Evolutionary conservation across 768 basidiomycete genomes (phyloP).

Genomic region (Rhodosporidiobolus odoratus): DNA sequence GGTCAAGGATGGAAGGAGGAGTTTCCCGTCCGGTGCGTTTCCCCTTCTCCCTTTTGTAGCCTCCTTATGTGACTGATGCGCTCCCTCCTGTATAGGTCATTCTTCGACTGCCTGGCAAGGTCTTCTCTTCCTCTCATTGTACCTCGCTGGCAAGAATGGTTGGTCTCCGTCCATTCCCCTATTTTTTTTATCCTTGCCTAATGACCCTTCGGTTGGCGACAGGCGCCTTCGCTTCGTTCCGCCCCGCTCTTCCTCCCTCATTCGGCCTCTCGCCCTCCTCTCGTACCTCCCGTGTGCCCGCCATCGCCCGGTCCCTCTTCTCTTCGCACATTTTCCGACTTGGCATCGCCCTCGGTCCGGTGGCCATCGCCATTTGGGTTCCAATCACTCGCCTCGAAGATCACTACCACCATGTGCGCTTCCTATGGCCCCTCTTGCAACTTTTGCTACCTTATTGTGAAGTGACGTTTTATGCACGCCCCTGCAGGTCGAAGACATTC

Average conservation of each 20-base stretch:
- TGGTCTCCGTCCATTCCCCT: neutral
- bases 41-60: neutral
- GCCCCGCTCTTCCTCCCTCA: slow-evolving; percentile 7
- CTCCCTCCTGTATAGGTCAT: slow-evolving; percentile 29
- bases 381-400: slow-evolving; percentile 36
- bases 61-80: neutral
- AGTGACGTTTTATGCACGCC: too few relatives aligned
- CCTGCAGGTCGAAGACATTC: slow-evolving; percentile 23
- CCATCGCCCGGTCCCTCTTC: slow-evolving; percentile 22
- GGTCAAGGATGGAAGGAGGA: slow-evolving; percentile 39
- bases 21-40: slow-evolving; percentile 26
- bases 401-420: slow-evolving; percentile 27
- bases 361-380: slow-evolving; percentile 32
- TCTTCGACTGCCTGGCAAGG: slow-evolving; percentile 39
- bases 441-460: too few relatives aligned
- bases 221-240: slow-evolving; percentile 39
- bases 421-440: neutral
- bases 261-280: neutral
- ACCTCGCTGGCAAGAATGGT: slow-evolving; percentile 38
- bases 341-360: slow-evolving; percentile 31
- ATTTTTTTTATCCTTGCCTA: neutral
- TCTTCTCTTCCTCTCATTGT: slow-evolving; percentile 34
- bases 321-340: slow-evolving; percentile 37
- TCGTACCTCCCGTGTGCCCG: neutral
- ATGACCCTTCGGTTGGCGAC: neutral